phyloP scores from a whole-genome alignment of 345 rosid species.

The Eutrema japonicum region DNA sequence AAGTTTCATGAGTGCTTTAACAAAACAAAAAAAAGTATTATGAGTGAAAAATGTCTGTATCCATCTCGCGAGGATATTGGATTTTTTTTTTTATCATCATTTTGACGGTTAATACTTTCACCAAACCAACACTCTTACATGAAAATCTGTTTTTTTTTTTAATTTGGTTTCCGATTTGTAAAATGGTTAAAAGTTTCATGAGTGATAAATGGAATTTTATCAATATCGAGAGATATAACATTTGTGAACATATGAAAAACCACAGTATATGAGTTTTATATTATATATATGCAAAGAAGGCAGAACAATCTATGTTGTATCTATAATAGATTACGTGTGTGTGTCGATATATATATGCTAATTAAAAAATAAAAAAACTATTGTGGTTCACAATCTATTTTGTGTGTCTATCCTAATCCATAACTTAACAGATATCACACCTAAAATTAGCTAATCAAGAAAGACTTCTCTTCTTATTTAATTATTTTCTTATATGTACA shows the following conservation, averaged over 20 bases:
- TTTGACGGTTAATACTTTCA: too few species aligned
- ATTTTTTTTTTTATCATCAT: too few species aligned
- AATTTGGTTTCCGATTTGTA: neutral
- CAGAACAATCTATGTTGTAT: slow-evolving; percentile 9
- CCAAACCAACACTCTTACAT: too few species aligned
- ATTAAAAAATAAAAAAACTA: neutral
- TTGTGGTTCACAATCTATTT: slow-evolving; percentile 30
- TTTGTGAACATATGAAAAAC: slow-evolving; percentile 10
- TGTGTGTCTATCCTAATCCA: slow-evolving; percentile 46
- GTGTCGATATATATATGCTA: slow-evolving; percentile 7
- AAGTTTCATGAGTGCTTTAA: too few species aligned
- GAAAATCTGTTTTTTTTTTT: too few species aligned
- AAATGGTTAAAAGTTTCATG: neutral
- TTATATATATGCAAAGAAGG: slow-evolving; percentile 19
- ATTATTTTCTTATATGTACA: neutral
- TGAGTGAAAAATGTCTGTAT: too few species aligned
- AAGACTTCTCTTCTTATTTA: neutral
- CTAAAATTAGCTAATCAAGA: slow-evolving; percentile 23
- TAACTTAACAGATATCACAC: slow-evolving; percentile 34
- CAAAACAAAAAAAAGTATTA: too few species aligned
- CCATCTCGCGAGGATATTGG: too few species aligned
- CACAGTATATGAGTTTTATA: slow-evolving; percentile 3
- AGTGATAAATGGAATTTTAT: neutral
- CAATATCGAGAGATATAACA: neutral
- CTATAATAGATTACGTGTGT: slow-evolving; percentile 19